Conservation (phyloP, 1,139 yeast genomes). For the Sugiyamaella xylanicola region DNA sequence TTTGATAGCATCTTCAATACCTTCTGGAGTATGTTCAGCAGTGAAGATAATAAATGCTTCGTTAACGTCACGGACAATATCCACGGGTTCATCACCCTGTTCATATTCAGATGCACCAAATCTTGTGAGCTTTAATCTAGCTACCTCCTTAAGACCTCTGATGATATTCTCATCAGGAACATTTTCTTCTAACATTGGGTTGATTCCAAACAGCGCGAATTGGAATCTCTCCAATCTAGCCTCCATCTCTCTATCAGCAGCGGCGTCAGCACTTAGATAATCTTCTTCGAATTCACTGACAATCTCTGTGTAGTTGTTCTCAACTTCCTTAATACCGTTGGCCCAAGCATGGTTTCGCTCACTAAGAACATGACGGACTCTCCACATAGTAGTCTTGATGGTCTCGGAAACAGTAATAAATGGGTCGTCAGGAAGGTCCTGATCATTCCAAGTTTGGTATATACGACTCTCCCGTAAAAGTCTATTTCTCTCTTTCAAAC, state of each 20-base stretch:
- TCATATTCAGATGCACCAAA: constrained; percentile 38
- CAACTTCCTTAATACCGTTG: constrained; percentile 56
- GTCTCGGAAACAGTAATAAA: constrained; percentile 48
- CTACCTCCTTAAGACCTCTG: constrained; percentile 66
- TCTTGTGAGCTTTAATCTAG: constrained; percentile 63
- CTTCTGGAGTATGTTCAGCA: constrained; percentile 51
- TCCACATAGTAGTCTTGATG: constrained; percentile 63
- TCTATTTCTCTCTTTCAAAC: constrained; percentile 79
- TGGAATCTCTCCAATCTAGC: constrained; percentile 77
- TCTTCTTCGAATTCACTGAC: constrained; percentile 58
- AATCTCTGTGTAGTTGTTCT: constrained; percentile 50
- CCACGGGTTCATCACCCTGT: constrained; percentile 28
- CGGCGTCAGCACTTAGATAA: constrained; percentile 60
- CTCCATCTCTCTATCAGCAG: constrained; percentile 61
- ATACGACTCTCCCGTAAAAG: constrained; percentile 73
- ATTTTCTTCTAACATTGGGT: constrained; percentile 52
- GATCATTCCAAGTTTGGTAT: constrained; percentile 42
- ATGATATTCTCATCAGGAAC: constrained; percentile 63
- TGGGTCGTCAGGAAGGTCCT: constrained; percentile 46
- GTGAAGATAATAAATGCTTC: constrained; percentile 55
- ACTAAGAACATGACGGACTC: constrained; percentile 82
- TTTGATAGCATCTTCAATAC: constrained; percentile 53
- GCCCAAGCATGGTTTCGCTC: constrained; percentile 80
- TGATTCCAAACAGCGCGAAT: constrained; percentile 78
- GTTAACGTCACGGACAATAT: constrained; percentile 46